phyloP scores from a whole-genome alignment of 345 rosid species.

The Pseudoturritis turrita region DNA sequence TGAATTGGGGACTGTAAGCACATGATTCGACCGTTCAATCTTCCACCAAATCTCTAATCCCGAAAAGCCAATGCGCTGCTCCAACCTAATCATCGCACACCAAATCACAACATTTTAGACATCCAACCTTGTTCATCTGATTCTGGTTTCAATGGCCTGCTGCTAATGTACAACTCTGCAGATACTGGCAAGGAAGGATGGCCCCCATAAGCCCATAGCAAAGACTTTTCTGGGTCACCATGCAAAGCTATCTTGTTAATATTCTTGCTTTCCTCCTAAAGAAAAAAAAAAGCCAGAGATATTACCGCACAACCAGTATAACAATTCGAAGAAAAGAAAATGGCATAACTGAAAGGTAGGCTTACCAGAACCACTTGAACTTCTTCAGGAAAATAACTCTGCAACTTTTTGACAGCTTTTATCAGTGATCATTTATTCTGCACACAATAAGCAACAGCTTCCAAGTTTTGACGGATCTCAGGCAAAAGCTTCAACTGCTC shows the following conservation, averaged over 20 bases:
- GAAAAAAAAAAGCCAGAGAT: conserved; percentile 21
- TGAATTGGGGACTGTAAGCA: too few relatives aligned
- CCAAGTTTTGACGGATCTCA: conserved; percentile 67
- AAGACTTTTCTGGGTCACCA: conserved; percentile 49
- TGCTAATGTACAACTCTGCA: conserved; percentile 48
- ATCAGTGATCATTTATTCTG: conserved; percentile 63
- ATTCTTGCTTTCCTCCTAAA: conserved; percentile 50
- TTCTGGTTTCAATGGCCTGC: conserved; percentile 42
- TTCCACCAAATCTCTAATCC: too few relatives aligned
- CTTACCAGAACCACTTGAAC: conserved; percentile 57
- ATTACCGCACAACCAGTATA: conserved; percentile 1
- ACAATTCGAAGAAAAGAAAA: neutral
- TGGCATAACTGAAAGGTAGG: neutral
- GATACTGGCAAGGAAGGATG: conserved; percentile 76
- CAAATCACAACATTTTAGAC: conserved; percentile 5
- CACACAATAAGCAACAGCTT: conserved; percentile 82
- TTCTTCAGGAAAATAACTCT: conserved; percentile 42
- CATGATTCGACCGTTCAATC: too few relatives aligned
- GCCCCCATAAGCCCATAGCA: conserved; percentile 90
- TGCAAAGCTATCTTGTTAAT: conserved; percentile 40
- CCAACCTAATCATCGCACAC: too few relatives aligned
- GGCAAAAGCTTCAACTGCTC: conserved; percentile 66
- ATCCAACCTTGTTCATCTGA: conserved; percentile 46
- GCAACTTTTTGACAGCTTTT: conserved; percentile 57
- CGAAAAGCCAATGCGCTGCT: too few relatives aligned